phyloP scores from a whole-genome alignment of 2,329 filamentous ascomycete species.

The Lasiodiplodia theobromae region DNA sequence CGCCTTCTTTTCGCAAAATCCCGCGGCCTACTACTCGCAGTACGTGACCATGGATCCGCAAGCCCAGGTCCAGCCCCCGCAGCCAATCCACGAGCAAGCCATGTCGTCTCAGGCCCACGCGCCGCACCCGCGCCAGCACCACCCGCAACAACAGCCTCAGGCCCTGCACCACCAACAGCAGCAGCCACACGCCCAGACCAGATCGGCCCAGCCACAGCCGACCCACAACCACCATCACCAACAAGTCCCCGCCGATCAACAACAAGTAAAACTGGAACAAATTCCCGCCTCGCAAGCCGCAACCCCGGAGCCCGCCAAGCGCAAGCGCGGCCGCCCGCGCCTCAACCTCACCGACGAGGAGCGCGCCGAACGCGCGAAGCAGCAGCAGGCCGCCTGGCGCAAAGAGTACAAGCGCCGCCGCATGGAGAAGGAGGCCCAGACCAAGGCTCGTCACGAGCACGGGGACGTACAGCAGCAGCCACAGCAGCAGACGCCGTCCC shows the following conservation, averaged over 20 bases:
- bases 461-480: constrained; percentile 1
- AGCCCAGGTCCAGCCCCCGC: background rate
- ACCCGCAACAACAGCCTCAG: background rate
- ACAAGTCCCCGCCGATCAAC: background rate
- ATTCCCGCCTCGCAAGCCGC: background rate
- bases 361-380: constrained; percentile 22
- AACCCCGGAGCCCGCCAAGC: constrained; percentile 18
- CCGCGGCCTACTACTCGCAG: constrained; percentile 14
- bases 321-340: constrained; percentile 29
- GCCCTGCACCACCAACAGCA: background rate
- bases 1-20: constrained; percentile 13
- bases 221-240: background rate
- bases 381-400: constrained; percentile 29
- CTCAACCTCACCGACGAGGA: constrained; percentile 29
- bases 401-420: constrained; percentile 21
- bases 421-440: constrained; percentile 51
- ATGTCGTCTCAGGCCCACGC: background rate
- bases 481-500: background rate
- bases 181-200: constrained; percentile 1
- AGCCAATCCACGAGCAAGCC: background rate
- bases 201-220: background rate
- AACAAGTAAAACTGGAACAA: background rate
- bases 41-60: constrained; percentile 9
- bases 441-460: constrained; percentile 62
- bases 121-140: constrained; percentile 3